Percentiles rank a stretch among this genome's conserved stretches.
phyloP scores from a whole-genome alignment of 768 basidiomycete species.

The Amanita brunnescens region DNA sequence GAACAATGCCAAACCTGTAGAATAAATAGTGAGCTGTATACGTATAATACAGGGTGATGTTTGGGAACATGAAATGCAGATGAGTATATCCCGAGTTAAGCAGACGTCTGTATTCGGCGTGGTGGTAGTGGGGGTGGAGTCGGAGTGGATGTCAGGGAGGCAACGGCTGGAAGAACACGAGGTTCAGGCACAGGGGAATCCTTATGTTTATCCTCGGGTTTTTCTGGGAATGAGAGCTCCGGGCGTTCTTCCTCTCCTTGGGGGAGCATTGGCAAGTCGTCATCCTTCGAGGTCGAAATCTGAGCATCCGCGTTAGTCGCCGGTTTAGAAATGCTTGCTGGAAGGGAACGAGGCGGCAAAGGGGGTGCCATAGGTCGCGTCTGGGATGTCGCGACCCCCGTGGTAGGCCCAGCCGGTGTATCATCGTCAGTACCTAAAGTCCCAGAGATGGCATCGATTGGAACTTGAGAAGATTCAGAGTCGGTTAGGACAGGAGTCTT shows the following conservation, averaged over 20 bases:
- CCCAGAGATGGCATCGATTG: slow-evolving; percentile 9
- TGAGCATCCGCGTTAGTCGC: slow-evolving; percentile 12
- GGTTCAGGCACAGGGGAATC: neutral
- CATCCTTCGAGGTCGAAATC: slow-evolving; percentile 42
- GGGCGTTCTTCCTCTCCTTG: slow-evolving; percentile 1
- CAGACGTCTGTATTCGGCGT: slow-evolving; percentile 17
- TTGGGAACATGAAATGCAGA: neutral
- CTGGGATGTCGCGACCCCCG: slow-evolving; percentile 7
- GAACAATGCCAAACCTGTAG: neutral
- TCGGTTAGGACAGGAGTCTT: slow-evolving; percentile 36
- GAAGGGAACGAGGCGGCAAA: slow-evolving; percentile 34
- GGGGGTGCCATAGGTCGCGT: slow-evolving; percentile 19
- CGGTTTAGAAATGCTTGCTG: slow-evolving; percentile 16
- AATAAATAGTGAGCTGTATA: neutral
- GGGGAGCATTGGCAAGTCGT: slow-evolving; percentile 20
- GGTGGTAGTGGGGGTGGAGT: slow-evolving; percentile 22
- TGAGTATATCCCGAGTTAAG: slow-evolving; percentile 1
- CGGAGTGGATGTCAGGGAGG: neutral
- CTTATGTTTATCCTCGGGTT: neutral
- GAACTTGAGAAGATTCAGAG: slow-evolving; percentile 11
- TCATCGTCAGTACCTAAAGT: slow-evolving; percentile 15
- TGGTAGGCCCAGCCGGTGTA: slow-evolving; percentile 12
- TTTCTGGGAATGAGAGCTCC: neutral
- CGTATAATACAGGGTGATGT: slow-evolving; percentile 2
- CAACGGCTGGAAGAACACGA: neutral